Percentiles rank a stretch among this genome's conserved stretches.
Conservation (phyloP, 164 flowering plant genomes). For the Aristolochia contorta region DNA sequence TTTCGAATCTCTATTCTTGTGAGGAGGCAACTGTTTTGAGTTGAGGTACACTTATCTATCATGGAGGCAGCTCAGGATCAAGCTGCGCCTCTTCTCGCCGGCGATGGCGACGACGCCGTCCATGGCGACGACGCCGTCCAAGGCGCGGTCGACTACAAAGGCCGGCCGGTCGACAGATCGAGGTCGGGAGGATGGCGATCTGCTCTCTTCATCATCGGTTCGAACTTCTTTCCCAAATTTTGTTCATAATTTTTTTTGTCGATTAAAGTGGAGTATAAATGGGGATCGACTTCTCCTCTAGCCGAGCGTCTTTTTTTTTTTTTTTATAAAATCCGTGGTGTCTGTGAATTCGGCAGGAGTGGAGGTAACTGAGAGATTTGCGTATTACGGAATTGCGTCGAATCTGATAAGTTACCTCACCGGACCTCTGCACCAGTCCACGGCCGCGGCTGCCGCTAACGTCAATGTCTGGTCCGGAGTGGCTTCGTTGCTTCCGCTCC, state of each 20-base stretch:
- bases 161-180: slow-evolving; percentile 22
- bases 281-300: too few species aligned
- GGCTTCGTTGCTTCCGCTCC: slow-evolving; percentile 25
- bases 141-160: slow-evolving; percentile 39
- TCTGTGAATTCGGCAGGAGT: slow-evolving; percentile 16
- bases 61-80: too few species aligned
- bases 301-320: too few species aligned
- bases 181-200: slow-evolving; percentile 50
- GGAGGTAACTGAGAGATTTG: slow-evolving; percentile 51
- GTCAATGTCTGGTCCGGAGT: slow-evolving; percentile 29
- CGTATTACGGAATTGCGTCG: slow-evolving; percentile 40
- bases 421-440: slow-evolving; percentile 29
- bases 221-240: not conserved
- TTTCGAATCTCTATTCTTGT: too few species aligned
- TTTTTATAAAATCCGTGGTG: too few species aligned
- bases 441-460: slow-evolving; percentile 28
- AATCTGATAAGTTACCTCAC: slow-evolving; percentile 48
- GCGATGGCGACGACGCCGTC: slow-evolving; percentile 4
- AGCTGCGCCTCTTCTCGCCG: not conserved
- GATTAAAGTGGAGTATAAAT: too few species aligned
- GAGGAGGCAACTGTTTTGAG: too few species aligned
- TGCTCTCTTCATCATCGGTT: slow-evolving; percentile 43
- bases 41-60: too few species aligned
- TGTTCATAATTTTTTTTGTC: not conserved
- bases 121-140: slow-evolving; percentile 8